Percentiles rank a stretch among this genome's conserved stretches.
Conservation (phyloP, 306 rosid species). For the Prunus persica region Prunus_persica_NCBIv2 NC_034015.1:20126501-20127000, state of each 20-base stretch:
- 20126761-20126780: background rate
- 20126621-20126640: background rate
- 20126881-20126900: slow-evolving; percentile 57
- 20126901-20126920: slow-evolving; percentile 48
- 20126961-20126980: slow-evolving; percentile 40
- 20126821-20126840: slow-evolving; percentile 64
- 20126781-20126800: background rate
- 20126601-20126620: background rate
- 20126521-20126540: background rate
- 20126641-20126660: background rate
- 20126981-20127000: slow-evolving; percentile 22
- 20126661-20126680: background rate
- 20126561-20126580: background rate
- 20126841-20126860: slow-evolving; percentile 40
- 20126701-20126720: background rate
- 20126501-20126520: background rate
- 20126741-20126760: background rate
- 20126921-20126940: slow-evolving; percentile 50
- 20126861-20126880: slow-evolving; percentile 49
- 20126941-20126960: slow-evolving; percentile 80
- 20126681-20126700: background rate
- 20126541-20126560: background rate
- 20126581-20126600: background rate
- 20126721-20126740: background rate
- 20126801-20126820: background rate